Evolutionary conservation across 257 asterid species (phyloP), one percentile per base, ranked within the genome.

Genomic region (Nicotiana sylvestris): DNA sequence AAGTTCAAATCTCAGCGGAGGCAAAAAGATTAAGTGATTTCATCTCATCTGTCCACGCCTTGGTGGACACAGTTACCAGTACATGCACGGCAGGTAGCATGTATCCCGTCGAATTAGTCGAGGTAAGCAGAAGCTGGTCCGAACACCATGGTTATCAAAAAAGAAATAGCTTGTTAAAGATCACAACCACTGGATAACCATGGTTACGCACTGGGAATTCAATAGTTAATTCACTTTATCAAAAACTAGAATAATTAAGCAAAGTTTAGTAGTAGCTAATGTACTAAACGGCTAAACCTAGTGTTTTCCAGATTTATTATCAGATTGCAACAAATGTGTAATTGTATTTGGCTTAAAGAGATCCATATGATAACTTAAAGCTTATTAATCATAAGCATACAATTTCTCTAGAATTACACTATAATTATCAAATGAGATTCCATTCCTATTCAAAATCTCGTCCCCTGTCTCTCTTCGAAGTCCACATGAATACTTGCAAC

Each of bases 161-260:
- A 39, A 8, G 21, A 43, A 9, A 43, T 43, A 43, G 51, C 51
- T 43, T 2, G 51, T 43, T 43, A 43, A 25, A 81, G 33, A 6
- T 81, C 74, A 64, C 76, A 81, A 72, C 61, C 49, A 46, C 39
- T 25, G 60, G 79, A 46, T 65, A 66, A 81, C 61, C 65, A 49
- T 66, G 33, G 46, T 37, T 66, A 72, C 61, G 11, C 58, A 11
- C 32, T 3, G 13, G 33, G 61, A 11, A 32, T 81, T 49, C 43
- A 57, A 81, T 17, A 30, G 60, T 46, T 16, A 51, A 10, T 69
- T 27, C 77, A 66, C 43, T 25, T 32, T 25, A 62, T 61, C 60
- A 43, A 35, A 55, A 27, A 46, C 8, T 30, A 35, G 62, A 66
- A 66, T 46, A 46, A 81, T 18, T 39, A 49, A 37, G 77, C 46